Evolutionary conservation across 208 protist genomes (phyloP), one percentile per base, ranked within the genome.

Genomic region (Leishmania arabica): DNA sequence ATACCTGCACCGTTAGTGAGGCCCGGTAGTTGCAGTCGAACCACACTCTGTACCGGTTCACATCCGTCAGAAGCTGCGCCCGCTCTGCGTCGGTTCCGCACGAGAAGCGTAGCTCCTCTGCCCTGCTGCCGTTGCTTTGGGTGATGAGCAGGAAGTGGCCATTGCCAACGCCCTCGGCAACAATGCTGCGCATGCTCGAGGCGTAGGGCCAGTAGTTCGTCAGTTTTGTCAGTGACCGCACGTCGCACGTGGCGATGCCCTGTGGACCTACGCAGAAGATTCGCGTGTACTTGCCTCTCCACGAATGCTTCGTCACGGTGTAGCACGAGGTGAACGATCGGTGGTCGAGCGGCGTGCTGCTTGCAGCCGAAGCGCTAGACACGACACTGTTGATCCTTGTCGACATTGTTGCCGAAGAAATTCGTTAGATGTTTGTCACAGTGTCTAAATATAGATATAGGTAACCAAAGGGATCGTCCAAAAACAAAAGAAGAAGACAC

Each of bases 221-320:
- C 51, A 97, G 75, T 62, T 91, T 85, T 40, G 93, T 93, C 27
- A 96, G 75, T 49, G 84, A 90, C 24, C 91, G 82, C 0, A 93
- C 86, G 72, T 97, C 81, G 69, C 96, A 94, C 34, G 96, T 98
- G 54, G 94, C 89, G 37, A 97, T 62, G 45, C 86, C 69, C 1
- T 71, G 72, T 6, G 65, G 71, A 13, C 93, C 89, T 15, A 98
- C 82, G 72, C 89, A 92, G 83, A 98, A 95, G 42, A 98, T 91
- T 54, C 97, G 93, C 9, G 87, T 93, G 85, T 97, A 98, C 79
- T 91, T 93, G 0, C 96, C 96, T 34, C 89, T 87, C 95, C 96
- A 98, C 21, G 92, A 97, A 77, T 89, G 89, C 83, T 98, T 98
- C 3, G 91, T 89, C 3, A 98, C 96, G 0, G 84, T 92, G 68